Base-by-base conservation (phyloP, 371 early-diverging fungal genomes). In the Apophysomyces ossiformis region DNA sequence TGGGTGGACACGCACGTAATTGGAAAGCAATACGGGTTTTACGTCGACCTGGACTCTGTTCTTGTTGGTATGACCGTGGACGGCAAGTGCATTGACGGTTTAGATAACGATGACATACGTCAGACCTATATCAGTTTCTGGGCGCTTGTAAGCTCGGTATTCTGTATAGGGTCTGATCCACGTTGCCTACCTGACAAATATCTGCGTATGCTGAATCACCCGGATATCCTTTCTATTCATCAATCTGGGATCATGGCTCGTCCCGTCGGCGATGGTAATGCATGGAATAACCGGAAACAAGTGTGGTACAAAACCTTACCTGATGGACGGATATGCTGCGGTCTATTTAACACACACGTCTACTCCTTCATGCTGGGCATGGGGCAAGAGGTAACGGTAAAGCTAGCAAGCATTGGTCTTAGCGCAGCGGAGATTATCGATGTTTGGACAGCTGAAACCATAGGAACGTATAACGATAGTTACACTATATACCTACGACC, bases 91-190 rank as follows among this genome's bases (percentile, higher is more conserved):
- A 64, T 76, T n/a, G 77, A 76, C 60, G 77, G 77, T 4, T 37
- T 76, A 41, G 71, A 71, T 37, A 71, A 69, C 37, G 77, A 76
- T 37, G 69, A 71, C 35, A 60, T 76, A 0, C 71, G 77, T 0
- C 67, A 56, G 2, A 69, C 77, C 0, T 76, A 76, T 38, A 73
- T 76, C 47, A 65, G 69, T 37, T 73, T 76, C 50, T 76, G 77
- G 77, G 73, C 77, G 7, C 64, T 76, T 15, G 66, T 73, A 26
- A 73, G 74, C 61, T 73, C 77, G 7, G 73, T 76, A 1, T 73
- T 76, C 46, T 76, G 77, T 26, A 58, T 76, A n/a, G 77, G 77
- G 11, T 60, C 71, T 1, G 77, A 76, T 66, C 77, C 77, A 18
- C 73, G 77, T 13, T 63, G 44, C 58, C 62, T 76, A 13, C 77